Conservation (phyloP, 2,329 filamentous ascomycete species). For the Neocatenulostroma microsporum region DNA sequence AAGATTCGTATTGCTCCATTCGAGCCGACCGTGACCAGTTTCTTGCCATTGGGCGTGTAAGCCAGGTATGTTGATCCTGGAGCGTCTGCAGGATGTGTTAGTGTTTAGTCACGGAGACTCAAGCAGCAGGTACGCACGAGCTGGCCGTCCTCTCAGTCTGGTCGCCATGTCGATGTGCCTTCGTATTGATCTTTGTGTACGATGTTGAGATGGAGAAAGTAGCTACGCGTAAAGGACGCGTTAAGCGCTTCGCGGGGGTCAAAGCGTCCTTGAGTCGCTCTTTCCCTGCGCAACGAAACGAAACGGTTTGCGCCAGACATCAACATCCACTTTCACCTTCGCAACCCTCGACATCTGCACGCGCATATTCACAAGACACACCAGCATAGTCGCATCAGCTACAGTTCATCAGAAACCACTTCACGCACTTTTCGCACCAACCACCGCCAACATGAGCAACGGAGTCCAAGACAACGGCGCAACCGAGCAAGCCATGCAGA, state of each 20-base stretch:
- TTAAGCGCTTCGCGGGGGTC: too few relatives aligned
- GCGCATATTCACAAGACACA: too few relatives aligned
- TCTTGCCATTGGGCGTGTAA: slow-evolving; percentile 82
- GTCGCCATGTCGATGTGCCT: too few relatives aligned
- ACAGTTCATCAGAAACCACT: slow-evolving; percentile 2
- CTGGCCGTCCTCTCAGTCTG: slow-evolving; percentile 55
- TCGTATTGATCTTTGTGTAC: too few relatives aligned
- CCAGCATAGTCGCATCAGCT: too few relatives aligned
- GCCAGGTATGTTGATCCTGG: slow-evolving; percentile 78
- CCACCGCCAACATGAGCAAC: slow-evolving; percentile 20
- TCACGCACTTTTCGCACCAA: too few relatives aligned
- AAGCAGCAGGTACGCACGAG: slow-evolving; percentile 33
- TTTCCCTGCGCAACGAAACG: too few relatives aligned
- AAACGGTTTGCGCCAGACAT: not conserved
- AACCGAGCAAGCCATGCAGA: slow-evolving; percentile 14
- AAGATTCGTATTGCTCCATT: slow-evolving; percentile 93
- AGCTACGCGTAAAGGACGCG: not conserved
- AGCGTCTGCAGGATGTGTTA: slow-evolving; percentile 51
- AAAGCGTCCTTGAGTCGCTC: too few relatives aligned
- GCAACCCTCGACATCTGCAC: too few relatives aligned
- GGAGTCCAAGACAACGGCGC: slow-evolving; percentile 5
- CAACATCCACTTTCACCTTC: too few relatives aligned
- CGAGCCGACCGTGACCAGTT: slow-evolving; percentile 81
- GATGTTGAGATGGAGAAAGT: too few relatives aligned
- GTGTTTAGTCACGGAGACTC: not conserved